phyloP scores from a whole-genome alignment of 352 stramenopile species.

The Pythium chondricola region DNA sequence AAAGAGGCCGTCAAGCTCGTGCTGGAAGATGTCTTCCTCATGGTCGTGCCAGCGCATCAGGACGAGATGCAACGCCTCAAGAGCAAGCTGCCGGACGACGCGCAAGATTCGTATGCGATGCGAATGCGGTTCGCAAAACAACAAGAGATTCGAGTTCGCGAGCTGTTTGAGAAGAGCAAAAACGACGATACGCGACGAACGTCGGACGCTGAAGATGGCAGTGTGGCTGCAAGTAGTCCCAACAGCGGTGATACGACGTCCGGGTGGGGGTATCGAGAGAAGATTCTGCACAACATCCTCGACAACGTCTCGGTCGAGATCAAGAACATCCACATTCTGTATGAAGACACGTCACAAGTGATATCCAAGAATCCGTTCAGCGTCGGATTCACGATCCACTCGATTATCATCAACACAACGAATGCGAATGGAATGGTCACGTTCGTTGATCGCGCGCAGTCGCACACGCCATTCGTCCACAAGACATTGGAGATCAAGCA shows the following conservation, averaged over 20 bases:
- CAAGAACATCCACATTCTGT: constrained; percentile 76
- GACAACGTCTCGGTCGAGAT: constrained; percentile 83
- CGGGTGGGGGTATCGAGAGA: constrained; percentile 69
- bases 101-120: constrained; percentile 50
- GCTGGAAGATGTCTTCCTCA: constrained; percentile 68
- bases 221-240: neutral
- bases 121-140: constrained; percentile 73
- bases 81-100: constrained; percentile 21
- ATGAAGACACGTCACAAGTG: constrained; percentile 68
- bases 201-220: constrained; percentile 17
- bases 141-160: constrained; percentile 71
- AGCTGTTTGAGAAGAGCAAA: constrained; percentile 69
- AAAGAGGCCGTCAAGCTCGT: constrained; percentile 72
- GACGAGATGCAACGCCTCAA: constrained; percentile 39
- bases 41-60: constrained; percentile 62
- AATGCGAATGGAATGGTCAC: constrained; percentile 76
- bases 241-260: constrained; percentile 39
- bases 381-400: constrained; percentile 70
- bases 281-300: constrained; percentile 78
- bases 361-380: constrained; percentile 53
- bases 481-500: constrained; percentile 55
- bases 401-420: constrained; percentile 59
- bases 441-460: constrained; percentile 73
- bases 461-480: constrained; percentile 78
- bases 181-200: constrained; percentile 27